Base-by-base conservation (phyloP, 2,329 filamentous ascomycete species). In the Aspergillus tanneri region DNA sequence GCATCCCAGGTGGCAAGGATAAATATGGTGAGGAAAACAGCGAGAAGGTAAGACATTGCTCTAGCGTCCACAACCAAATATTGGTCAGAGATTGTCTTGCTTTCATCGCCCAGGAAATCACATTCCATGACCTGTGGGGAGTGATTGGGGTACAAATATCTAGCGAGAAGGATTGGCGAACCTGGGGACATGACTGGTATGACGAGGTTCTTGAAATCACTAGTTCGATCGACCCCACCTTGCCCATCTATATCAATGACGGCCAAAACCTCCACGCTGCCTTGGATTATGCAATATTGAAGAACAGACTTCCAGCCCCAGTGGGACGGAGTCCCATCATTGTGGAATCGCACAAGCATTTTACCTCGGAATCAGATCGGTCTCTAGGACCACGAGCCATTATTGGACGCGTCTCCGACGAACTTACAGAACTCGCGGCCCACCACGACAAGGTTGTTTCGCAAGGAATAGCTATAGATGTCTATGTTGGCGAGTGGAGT, bases 301-400 rank as follows among this genome's bases (percentile, higher is more conserved):
- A 73, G 53, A 76, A 75, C 50, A 54, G 47, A 7, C 56, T 64
- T n/a, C 14, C 27, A 11, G 6, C 23, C 16, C 41, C 43, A 9
- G 12, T 47, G 11, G 54, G 60, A 24, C 57, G 58, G 4, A 75
- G 73, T 41, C 78, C 79, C 0, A 70, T 83, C 6, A 65, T 83
- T 18, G 69, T 84, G 21, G 81, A 83, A 53, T 82, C 79, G 10
- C 81, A 83, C 61, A 72, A 75, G 47, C 83, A 84, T 60, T 84
- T 78, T 71, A 77, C 75, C 83, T 82, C 39, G 2, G 40, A 25
- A 9, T 21, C 23, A 25, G 37, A 59, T 71, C 72, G 12, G 14
- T 9, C 38, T 1, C 39, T 42, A 38, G 37, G n/a, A 10, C 79
- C 81, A 2, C 71, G 75, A 39, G 68, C 81, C 45, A 78, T 83